phyloP scores from a whole-genome alignment of 1,284 basidiomycete genomes.

The Lignosus rhinocerotis region DNA sequence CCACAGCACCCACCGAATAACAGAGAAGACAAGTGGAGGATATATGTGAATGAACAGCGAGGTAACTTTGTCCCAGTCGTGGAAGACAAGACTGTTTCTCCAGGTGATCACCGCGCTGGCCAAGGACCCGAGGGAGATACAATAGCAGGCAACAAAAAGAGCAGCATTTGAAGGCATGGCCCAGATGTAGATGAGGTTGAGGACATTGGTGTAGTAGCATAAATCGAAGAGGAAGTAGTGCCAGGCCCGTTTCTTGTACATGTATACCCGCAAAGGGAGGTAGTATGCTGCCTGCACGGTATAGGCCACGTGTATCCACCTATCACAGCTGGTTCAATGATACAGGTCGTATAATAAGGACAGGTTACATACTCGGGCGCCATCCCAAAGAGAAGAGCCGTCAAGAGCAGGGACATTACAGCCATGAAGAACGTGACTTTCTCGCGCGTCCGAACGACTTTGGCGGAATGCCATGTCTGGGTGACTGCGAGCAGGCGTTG shows the following conservation, averaged over 20 bases:
- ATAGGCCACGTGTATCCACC: constrained; percentile 80
- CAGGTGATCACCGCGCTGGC: constrained; percentile 95
- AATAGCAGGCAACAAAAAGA: constrained; percentile 86
- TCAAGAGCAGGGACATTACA: constrained; percentile 84
- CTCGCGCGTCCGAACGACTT: constrained; percentile 88
- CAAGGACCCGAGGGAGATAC: constrained; percentile 84
- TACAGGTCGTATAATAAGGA: background rate
- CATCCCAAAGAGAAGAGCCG: constrained; percentile 81
- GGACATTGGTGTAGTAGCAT: constrained; percentile 87
- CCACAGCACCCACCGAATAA: constrained; percentile 64
- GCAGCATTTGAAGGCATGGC: constrained; percentile 69
- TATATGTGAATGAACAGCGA: constrained; percentile 92
- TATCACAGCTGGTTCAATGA: constrained; percentile 28
- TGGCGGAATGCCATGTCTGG: constrained; percentile 85
- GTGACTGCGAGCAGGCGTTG: constrained; percentile 71
- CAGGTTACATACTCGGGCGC: constrained; percentile 72
- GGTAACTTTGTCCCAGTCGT: constrained; percentile 91
- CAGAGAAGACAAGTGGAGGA: constrained; percentile 82
- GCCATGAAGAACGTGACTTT: constrained; percentile 91
- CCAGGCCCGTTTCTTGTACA: constrained; percentile 85
- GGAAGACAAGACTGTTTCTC: constrained; percentile 96
- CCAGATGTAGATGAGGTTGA: constrained; percentile 91
- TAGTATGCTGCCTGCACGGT: constrained; percentile 76
- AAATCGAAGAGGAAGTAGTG: constrained; percentile 95
- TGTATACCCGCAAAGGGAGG: constrained; percentile 78